A percentile compares a stretch with the other conserved stretches of the same genome.
phyloP scores from a whole-genome alignment of 306 rosid species.

The Rosa rugosa region DNA sequence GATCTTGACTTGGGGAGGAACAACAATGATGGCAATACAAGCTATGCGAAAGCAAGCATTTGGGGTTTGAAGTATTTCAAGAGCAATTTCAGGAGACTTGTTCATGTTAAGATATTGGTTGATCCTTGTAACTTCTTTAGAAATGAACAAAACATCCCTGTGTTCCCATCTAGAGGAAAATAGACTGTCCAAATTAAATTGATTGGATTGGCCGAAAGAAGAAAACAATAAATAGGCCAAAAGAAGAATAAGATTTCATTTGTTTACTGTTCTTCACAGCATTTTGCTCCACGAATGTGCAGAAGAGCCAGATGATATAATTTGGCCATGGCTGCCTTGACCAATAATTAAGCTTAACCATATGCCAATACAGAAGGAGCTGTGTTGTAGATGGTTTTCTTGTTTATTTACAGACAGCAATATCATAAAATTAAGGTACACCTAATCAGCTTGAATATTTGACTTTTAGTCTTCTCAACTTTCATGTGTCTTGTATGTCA shows the following conservation, averaged over 20 bases:
- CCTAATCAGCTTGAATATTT: too few species aligned
- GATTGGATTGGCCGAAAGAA: too few species aligned
- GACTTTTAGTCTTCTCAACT: not conserved
- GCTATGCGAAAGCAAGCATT: constrained; percentile 40
- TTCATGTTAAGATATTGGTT: constrained; percentile 21
- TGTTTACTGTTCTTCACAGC: not conserved
- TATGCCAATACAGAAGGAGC: not conserved
- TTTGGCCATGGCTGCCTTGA: not conserved
- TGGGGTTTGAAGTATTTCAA: constrained; percentile 36
- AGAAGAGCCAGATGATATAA: not conserved
- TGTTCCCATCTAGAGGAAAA: not conserved
- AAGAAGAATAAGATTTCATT: not conserved
- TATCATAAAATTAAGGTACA: not conserved
- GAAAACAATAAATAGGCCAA: too few species aligned
- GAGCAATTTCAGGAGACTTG: constrained; percentile 31
- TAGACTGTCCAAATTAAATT: not conserved
- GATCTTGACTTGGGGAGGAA: constrained; percentile 75
- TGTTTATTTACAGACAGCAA: not conserved
- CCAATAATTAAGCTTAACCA: not conserved
- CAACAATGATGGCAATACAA: constrained; percentile 25
- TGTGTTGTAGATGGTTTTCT: not conserved
- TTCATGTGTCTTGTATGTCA: not conserved
- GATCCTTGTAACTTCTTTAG: constrained; percentile 35
- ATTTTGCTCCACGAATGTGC: not conserved
- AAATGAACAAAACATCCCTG: constrained; percentile 33